phyloP scores from a whole-genome alignment of 768 basidiomycete species.

The Roridomyces roridus region DNA sequence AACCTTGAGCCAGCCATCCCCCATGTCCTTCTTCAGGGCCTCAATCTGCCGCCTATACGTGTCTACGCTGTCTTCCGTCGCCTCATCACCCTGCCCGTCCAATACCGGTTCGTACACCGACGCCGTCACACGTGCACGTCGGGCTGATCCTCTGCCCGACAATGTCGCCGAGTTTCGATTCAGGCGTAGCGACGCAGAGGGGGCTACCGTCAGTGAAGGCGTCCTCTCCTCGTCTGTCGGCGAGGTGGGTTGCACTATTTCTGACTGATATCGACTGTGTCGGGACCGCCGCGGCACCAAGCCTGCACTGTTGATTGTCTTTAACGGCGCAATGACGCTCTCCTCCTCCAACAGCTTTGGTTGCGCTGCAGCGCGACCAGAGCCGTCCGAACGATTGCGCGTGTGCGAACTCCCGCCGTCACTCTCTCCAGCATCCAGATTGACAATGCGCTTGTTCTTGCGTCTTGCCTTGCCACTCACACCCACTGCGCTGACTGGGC shows the following conservation, averaged over 20 bases:
- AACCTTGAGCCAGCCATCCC: slow-evolving; percentile 88
- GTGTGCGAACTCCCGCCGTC: slow-evolving; percentile 43
- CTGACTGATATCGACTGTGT: slow-evolving; percentile 59
- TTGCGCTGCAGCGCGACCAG: slow-evolving; percentile 26
- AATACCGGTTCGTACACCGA: slow-evolving; percentile 65
- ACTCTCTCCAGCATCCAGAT: slow-evolving; percentile 62
- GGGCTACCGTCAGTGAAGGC: slow-evolving; percentile 17
- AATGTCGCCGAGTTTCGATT: slow-evolving; percentile 36
- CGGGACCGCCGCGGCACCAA: slow-evolving; percentile 36
- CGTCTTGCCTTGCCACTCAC: slow-evolving; percentile 51
- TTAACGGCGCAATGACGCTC: slow-evolving; percentile 13
- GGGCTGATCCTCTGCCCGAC: slow-evolving; percentile 46
- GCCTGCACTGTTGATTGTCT: slow-evolving; percentile 15
- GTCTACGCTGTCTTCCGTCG: slow-evolving; percentile 60
- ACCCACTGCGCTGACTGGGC: slow-evolving; percentile 40
- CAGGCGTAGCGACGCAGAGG: slow-evolving; percentile 21
- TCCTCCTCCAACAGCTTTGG: slow-evolving; percentile 25
- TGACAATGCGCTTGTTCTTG: slow-evolving; percentile 82
- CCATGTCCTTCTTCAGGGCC: slow-evolving; percentile 85
- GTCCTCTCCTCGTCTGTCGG: slow-evolving; percentile 15
- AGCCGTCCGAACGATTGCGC: slow-evolving; percentile 39
- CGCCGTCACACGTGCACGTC: slow-evolving; percentile 61
- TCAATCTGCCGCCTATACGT: slow-evolving; percentile 81
- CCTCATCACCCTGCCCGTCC: slow-evolving; percentile 29
- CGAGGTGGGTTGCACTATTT: slow-evolving; percentile 40